A percentile compares a stretch with the other conserved stretches of the same genome.
phyloP scores from a whole-genome alignment of 2,329 filamentous ascomycete species.

The Alternaria triticimaculans region DNA sequence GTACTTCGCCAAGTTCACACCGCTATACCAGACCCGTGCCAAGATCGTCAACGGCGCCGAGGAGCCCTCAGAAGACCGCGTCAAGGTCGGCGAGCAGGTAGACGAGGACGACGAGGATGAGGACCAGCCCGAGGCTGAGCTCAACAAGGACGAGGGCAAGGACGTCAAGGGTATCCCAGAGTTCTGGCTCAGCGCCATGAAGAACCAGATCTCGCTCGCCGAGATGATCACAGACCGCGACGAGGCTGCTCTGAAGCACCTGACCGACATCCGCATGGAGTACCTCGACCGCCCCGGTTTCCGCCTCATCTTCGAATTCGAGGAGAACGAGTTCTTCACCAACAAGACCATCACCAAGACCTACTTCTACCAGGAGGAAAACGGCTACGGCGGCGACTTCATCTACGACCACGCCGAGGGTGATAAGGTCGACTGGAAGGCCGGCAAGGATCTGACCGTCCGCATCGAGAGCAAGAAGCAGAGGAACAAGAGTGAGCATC shows the following conservation, averaged over 20 bases:
- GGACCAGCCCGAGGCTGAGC: slow-evolving; percentile 60
- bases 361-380: slow-evolving; percentile 99
- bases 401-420: slow-evolving; percentile 99
- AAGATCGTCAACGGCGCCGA: slow-evolving; percentile 85
- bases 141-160: slow-evolving; percentile 63
- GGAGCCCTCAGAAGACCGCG: slow-evolving; percentile 87
- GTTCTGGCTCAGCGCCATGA: slow-evolving; percentile 99
- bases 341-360: slow-evolving; percentile 98
- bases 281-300: slow-evolving; percentile 98
- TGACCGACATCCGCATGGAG: slow-evolving; percentile 97
- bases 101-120: slow-evolving; percentile 68
- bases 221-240: slow-evolving; percentile 99
- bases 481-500: slow-evolving; percentile 90
- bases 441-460: slow-evolving; percentile 90
- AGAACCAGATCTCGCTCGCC: slow-evolving; percentile 95
- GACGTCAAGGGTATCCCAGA: slow-evolving; percentile 85
- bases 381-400: slow-evolving; percentile 97
- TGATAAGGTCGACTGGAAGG: slow-evolving; percentile 97
- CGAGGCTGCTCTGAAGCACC: slow-evolving; percentile 87
- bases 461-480: slow-evolving; percentile 99
- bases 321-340: slow-evolving; percentile 93
- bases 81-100: slow-evolving; percentile 83
- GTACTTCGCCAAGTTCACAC: slow-evolving; percentile 98
- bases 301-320: slow-evolving; percentile 97
- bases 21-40: slow-evolving; percentile 93